Evolutionary conservation across 306 rosid species (phyloP).

Genomic region (Prunus persica): Prunus_persica_NCBIv2 NC_034013.1:16121001-16121500

Average conservation of each 20-base stretch:
- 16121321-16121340: neutral
- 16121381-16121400: neutral
- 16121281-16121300: constrained; percentile 4
- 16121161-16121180: constrained; percentile 10
- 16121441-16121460: neutral
- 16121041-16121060: constrained; percentile 84
- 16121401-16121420: neutral
- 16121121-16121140: neutral
- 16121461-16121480: neutral
- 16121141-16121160: neutral
- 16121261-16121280: constrained; percentile 14
- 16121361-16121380: constrained; percentile 6
- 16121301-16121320: neutral
- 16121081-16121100: constrained; percentile 39
- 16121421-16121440: neutral
- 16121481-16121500: neutral
- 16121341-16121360: neutral
- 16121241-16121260: constrained; percentile 14
- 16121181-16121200: neutral
- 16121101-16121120: neutral
- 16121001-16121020: constrained; percentile 22
- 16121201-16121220: neutral
- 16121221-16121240: neutral
- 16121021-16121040: constrained; percentile 99
- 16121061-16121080: constrained; percentile 66